Evolutionary conservation across 2,329 filamentous ascomycete genomes (phyloP), one percentile per base, ranked within the genome.

Genomic region (Hypomyces rosellus): DNA sequence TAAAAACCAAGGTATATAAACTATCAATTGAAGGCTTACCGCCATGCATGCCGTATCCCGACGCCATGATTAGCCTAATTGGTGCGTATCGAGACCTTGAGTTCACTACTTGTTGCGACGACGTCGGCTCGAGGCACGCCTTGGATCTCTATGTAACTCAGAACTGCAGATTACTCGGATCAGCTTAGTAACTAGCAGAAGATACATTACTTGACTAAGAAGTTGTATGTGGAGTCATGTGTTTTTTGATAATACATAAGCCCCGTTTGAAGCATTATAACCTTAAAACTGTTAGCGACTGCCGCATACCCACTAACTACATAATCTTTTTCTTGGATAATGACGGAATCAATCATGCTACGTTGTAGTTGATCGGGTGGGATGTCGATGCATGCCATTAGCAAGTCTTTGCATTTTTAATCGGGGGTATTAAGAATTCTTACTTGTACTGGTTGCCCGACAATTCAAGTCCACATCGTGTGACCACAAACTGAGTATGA

Each of bases 1-100:
- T 44, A 13, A 30, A 16, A 33, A 11, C 30, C 34, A 15, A 15
- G 22, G 25, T 34, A 13, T 16, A 30, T 1, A 11, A 33, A n/a
- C 2, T 6, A 18, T 34, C 3, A 6, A 16, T 13, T 20, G 43
- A 33, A 43, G 33, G 75, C 83, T 62, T 74, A 89, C 88, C 88
- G 72, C 88, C 88, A 68, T 82, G 78, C 70, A 95, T 77, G 70
- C 88, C 88, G 70, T 84, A 92, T 73, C 88, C 88, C 64, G 88
- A 91, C 71, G 88, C 78, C 88, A 92, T 92, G 65, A 57, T 65
- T 60, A 61, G 58, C 61, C 34, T 37, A 50, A 45, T 46, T 34
- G 51, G 49, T 63, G 50, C 48, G 45, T 65, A 46, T 57, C 55
- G 58, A 55, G 55, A 53, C 55, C 55, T 56, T 60, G 44, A 56